phyloP scores from a whole-genome alignment of 108 stramenopile species.

The Hondaea fermentalgiana region DNA sequence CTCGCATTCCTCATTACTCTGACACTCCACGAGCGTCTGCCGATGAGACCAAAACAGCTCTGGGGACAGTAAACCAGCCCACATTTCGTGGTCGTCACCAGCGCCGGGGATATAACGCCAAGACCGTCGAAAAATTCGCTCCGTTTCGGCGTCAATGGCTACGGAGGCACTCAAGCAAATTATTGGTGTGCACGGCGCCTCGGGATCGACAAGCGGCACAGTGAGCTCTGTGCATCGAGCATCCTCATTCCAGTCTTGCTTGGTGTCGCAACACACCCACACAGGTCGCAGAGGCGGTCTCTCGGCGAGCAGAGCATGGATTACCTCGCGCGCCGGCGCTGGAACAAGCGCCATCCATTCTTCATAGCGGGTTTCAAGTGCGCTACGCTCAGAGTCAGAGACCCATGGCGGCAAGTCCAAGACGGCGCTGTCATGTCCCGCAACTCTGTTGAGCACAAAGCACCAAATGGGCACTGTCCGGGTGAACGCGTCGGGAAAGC shows the following conservation, averaged over 20 bases:
- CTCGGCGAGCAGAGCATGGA: neutral
- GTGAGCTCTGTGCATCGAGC: neutral
- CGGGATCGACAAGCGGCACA: neutral
- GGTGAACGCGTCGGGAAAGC: neutral
- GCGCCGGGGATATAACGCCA: neutral
- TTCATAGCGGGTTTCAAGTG: neutral
- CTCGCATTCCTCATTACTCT: neutral
- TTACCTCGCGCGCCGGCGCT: neutral
- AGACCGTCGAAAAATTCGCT: neutral
- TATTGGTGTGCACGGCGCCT: neutral
- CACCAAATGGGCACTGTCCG: neutral
- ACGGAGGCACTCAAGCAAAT: neutral
- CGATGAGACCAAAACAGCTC: neutral
- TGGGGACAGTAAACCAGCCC: neutral
- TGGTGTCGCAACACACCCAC: neutral
- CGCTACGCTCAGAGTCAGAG: neutral
- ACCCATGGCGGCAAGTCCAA: neutral
- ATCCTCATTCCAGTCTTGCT: neutral
- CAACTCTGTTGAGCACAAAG: neutral
- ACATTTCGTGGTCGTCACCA: conserved; percentile 5
- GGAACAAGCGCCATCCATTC: neutral
- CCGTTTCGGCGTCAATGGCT: neutral
- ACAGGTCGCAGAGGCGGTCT: neutral
- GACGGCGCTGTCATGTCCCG: neutral
- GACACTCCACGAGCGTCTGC: neutral